Evolutionary conservation across 805 yeast genomes (phyloP).

Genomic region (Metschnikowia lunata): DNA sequence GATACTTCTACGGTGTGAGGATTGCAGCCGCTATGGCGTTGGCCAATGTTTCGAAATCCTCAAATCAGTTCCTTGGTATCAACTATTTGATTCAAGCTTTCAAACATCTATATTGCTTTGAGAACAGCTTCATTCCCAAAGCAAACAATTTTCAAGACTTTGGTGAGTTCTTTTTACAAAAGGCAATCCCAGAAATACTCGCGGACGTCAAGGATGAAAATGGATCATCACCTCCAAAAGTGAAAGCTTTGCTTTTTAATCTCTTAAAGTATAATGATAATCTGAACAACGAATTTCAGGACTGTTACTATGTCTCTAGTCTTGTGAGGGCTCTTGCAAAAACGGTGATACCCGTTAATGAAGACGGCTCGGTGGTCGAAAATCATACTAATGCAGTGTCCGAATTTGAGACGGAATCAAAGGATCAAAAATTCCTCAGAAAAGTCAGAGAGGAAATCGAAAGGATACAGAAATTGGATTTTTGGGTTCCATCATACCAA

Average conservation of each 20-base stretch:
- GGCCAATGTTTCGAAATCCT: conserved; percentile 59
- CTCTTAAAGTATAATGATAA: conserved; percentile 82
- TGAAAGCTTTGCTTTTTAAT: conserved; percentile 62
- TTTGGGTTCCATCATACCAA: conserved; percentile 77
- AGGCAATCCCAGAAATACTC: conserved; percentile 60
- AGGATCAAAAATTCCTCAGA: conserved; percentile 18
- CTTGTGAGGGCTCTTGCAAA: conserved; percentile 53
- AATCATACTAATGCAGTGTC: background rate
- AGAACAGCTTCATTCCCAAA: conserved; percentile 55
- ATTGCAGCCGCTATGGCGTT: conserved; percentile 81
- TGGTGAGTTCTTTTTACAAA: conserved; percentile 63
- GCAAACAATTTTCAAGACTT: conserved; percentile 79
- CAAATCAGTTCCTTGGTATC: conserved; percentile 65
- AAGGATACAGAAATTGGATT: conserved; percentile 74
- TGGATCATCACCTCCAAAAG: conserved; percentile 54
- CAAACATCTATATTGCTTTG: conserved; percentile 68
- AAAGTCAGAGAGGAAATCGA: conserved; percentile 59
- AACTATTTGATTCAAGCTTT: conserved; percentile 68
- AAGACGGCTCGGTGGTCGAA: conserved; percentile 8
- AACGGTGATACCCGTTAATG: conserved; percentile 20
- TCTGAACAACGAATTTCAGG: conserved; percentile 70
- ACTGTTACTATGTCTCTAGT: conserved; percentile 58
- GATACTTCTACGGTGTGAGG: conserved; percentile 88
- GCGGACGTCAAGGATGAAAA: conserved; percentile 56
- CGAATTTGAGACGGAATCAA: conserved; percentile 9